Evolutionary conservation across 805 yeast species (phyloP).

Genomic region (Alloascoidea africana): DNA sequence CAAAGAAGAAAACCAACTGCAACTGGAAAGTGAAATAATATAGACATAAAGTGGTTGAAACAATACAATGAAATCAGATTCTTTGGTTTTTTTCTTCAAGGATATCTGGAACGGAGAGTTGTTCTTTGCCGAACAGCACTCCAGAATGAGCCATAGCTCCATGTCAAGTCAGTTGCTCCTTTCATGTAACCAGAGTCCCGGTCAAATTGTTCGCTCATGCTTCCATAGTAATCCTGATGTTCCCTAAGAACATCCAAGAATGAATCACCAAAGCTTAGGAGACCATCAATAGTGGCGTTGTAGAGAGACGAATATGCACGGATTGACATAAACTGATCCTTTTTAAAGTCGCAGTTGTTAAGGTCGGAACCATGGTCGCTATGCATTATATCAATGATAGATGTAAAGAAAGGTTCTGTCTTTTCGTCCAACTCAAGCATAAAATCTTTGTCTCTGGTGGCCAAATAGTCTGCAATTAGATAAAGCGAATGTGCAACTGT

Average conservation of each 20-base stretch:
- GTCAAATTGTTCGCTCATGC: conserved; percentile 83
- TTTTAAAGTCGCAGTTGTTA: neutral
- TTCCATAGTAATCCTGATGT: conserved; percentile 44
- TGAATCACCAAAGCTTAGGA: conserved; percentile 29
- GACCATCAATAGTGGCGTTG: conserved; percentile 2
- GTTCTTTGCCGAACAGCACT: conserved; percentile 26
- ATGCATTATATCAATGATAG: conserved; percentile 4
- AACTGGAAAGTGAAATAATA: neutral
- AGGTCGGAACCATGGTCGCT: neutral
- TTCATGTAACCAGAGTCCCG: conserved; percentile 68
- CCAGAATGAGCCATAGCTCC: conserved; percentile 80
- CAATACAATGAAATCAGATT: too few relatives aligned
- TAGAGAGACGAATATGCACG: neutral
- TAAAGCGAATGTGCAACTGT: conserved; percentile 18
- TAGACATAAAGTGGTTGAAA: too few relatives aligned
- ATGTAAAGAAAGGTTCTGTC: conserved; percentile 3
- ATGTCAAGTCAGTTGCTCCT: conserved; percentile 79
- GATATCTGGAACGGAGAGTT: too few relatives aligned
- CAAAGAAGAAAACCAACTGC: neutral
- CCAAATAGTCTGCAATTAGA: conserved; percentile 14
- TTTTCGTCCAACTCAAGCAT: conserved; percentile 5
- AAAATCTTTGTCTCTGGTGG: conserved; percentile 7
- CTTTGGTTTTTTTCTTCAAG: too few relatives aligned
- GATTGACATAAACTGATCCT: neutral
- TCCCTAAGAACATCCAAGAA: conserved; percentile 28